Conservation (phyloP, 2,329 filamentous ascomycete genomes). For the Pseudogymnoascus sp. region DNA sequence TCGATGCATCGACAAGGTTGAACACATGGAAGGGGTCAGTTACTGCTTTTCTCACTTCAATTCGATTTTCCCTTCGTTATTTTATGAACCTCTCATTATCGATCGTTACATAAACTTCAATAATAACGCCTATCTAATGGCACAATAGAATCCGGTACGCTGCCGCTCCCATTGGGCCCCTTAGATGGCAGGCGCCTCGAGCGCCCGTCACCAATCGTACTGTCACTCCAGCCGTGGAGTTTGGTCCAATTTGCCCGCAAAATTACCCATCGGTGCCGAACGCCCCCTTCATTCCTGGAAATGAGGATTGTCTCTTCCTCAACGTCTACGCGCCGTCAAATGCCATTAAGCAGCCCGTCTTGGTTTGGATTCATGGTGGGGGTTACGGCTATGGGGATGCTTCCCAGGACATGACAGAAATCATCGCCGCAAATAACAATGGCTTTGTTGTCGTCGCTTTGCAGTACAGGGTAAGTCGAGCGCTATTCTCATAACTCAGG, state of each 20-base stretch:
- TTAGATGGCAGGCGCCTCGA: conserved; percentile 24
- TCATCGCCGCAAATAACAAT: conserved; percentile 43
- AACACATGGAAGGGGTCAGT: conserved; percentile 42
- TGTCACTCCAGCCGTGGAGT: neutral
- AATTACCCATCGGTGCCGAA: neutral
- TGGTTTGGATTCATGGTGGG: conserved; percentile 28
- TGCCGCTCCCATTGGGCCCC: conserved; percentile 9
- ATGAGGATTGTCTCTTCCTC: conserved; percentile 32
- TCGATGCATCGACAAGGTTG: conserved; percentile 34
- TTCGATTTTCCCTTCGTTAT: too few relatives aligned
- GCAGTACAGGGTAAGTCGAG: conserved; percentile 37
- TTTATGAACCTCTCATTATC: neutral
- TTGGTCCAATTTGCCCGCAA: neutral
- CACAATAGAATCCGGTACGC: conserved; percentile 5
- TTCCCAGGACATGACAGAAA: conserved; percentile 20
- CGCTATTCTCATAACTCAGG: neutral
- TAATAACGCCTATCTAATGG: neutral
- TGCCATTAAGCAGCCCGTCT: conserved; percentile 24
- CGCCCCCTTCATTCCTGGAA: conserved; percentile 15
- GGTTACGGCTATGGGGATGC: conserved; percentile 12
- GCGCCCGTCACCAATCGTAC: conserved; percentile 24
- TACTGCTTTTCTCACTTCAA: neutral
- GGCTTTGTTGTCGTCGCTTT: conserved; percentile 43
- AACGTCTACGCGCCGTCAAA: conserved; percentile 26
- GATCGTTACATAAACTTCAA: neutral